These are phyloP conservation scores for Amaranthus cruentus DNA, from an alignment of 148 eudicot genomes.

Conservation along the genomic window DNA sequence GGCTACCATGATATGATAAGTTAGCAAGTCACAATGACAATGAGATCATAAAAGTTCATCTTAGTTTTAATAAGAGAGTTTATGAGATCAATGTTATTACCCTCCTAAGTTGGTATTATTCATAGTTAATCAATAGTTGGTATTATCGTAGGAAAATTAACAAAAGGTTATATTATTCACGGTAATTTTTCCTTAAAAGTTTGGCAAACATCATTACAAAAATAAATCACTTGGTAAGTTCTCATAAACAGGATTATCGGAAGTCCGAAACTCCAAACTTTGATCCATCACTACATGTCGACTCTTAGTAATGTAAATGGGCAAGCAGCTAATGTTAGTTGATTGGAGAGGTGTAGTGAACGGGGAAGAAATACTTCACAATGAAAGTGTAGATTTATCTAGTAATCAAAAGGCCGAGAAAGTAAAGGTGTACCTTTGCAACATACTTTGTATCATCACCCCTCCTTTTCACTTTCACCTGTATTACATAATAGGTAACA, in stretches of 20 bases:
- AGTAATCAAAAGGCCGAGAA: conserved; percentile 2
- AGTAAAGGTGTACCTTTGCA: conserved; percentile 67
- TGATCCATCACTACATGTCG: neutral
- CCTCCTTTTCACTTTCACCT: conserved; percentile 97
- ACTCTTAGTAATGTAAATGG: too few relatives aligned
- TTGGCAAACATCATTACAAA: neutral
- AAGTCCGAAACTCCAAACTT: neutral
- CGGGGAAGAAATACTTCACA: neutral
- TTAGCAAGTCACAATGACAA: too few relatives aligned
- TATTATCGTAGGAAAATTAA: too few relatives aligned
- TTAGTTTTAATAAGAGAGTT: too few relatives aligned
- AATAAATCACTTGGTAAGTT: neutral
- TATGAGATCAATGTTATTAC: too few relatives aligned
- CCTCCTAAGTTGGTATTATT: too few relatives aligned
- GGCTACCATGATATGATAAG: too few relatives aligned
- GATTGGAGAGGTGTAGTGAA: neutral
- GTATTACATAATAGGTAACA: conserved; percentile 11
- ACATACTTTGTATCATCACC: conserved; percentile 97
- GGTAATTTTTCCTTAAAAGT: too few relatives aligned
- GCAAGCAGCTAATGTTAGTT: neutral
- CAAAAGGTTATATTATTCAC: too few relatives aligned
- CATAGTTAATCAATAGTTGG: too few relatives aligned
- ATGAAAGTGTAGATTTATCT: neutral
- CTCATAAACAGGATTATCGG: neutral
- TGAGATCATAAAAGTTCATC: too few relatives aligned